Percentiles rank a stretch among this genome's conserved stretches.
phyloP scores from a whole-genome alignment of 176 grass and related monocot species.

The Olyra latifolia region DNA sequence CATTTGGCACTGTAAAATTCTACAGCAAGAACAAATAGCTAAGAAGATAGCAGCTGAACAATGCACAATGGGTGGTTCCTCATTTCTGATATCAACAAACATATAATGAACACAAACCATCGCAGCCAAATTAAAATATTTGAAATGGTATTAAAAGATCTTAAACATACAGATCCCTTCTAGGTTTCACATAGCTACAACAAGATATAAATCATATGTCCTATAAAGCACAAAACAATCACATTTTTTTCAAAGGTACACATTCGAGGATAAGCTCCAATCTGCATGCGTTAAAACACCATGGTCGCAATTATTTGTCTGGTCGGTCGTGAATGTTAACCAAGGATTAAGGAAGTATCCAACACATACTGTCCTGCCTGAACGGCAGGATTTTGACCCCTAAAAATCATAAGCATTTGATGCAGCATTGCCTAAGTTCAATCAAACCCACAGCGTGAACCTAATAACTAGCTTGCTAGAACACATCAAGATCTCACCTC shows the following conservation, averaged over 20 bases:
- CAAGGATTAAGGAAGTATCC: not conserved
- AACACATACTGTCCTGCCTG: not conserved
- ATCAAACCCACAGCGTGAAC: not conserved
- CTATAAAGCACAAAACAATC: not conserved
- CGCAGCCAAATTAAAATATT: not conserved
- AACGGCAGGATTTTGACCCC: not conserved
- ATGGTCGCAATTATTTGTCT: not conserved
- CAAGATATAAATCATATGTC: not conserved
- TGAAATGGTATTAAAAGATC: constrained; percentile 2
- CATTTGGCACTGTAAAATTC: not conserved
- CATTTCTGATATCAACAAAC: constrained; percentile 17
- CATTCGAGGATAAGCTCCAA: not conserved
- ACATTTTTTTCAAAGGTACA: not conserved
- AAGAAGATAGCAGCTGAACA: not conserved
- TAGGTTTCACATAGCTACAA: not conserved
- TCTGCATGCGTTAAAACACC: not conserved
- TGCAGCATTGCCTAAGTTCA: not conserved
- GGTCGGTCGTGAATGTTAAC: not conserved
- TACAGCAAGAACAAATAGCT: not conserved
- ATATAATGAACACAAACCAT: constrained; percentile 4
- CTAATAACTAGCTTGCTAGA: constrained; percentile 7
- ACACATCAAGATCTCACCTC: constrained; percentile 70
- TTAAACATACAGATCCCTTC: not conserved
- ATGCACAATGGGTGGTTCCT: not conserved
- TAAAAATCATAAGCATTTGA: not conserved